Conservation (phyloP, 768 basidiomycete species). For the Mycena epipterygia region DNA sequence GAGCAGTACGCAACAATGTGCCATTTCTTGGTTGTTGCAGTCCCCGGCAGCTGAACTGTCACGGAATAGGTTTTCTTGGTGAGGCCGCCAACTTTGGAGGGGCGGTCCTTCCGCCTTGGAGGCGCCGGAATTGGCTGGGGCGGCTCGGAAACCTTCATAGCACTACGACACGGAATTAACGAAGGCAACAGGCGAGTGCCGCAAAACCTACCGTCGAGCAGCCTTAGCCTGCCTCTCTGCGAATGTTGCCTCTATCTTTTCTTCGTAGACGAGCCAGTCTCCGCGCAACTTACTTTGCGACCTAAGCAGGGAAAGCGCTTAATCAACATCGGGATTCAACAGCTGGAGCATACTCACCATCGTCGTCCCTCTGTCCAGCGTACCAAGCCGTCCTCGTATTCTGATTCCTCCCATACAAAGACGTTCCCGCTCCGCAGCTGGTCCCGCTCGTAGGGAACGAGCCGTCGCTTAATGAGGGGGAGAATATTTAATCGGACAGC, state of each 20-base stretch:
- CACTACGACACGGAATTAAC: conserved; percentile 47
- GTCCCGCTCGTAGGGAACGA: conserved; percentile 66
- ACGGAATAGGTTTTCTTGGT: conserved; percentile 79
- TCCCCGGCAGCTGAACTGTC: conserved; percentile 62
- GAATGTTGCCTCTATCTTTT: conserved; percentile 70
- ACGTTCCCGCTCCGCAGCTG: conserved; percentile 67
- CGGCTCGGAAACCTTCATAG: conserved; percentile 61
- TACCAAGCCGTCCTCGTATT: conserved; percentile 60
- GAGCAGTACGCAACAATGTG: conserved; percentile 73
- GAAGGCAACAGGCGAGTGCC: neutral
- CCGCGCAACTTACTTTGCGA: conserved; percentile 77
- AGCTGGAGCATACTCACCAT: conserved; percentile 54
- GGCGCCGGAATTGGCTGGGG: conserved; percentile 57
- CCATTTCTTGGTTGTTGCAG: conserved; percentile 65
- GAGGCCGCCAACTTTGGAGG: conserved; percentile 69
- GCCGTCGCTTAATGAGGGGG: conserved; percentile 67
- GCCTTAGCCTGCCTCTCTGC: conserved; percentile 74
- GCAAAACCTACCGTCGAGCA: conserved; percentile 60
- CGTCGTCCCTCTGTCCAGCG: conserved; percentile 77
- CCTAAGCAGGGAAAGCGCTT: conserved; percentile 47
- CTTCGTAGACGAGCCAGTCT: conserved; percentile 75
- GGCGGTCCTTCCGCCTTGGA: conserved; percentile 69
- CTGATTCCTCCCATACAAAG: conserved; percentile 79
- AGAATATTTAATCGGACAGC: conserved; percentile 69
- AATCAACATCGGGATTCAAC: neutral